A percentile compares a stretch with the other conserved stretches of the same genome.
phyloP scores from a whole-genome alignment of 2,329 filamentous ascomycete genomes.

The Phialophora expanda region DNA sequence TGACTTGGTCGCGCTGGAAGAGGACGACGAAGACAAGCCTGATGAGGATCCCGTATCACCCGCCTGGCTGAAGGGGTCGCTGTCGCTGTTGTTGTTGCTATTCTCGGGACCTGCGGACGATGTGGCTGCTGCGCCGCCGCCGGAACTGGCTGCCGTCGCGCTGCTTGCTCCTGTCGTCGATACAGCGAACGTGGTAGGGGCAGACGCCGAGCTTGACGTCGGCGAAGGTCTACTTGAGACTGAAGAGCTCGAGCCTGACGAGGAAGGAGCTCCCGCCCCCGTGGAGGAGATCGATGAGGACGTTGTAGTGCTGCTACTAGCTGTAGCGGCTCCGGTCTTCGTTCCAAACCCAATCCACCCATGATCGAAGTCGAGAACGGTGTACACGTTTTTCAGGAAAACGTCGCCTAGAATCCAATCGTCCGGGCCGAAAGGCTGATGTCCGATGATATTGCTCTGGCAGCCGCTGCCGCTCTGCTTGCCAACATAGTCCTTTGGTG shows the following conservation, averaged over 20 bases:
- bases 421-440: slow-evolving; percentile 65
- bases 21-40: not conserved
- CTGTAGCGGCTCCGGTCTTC: slow-evolving; percentile 19
- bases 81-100: slow-evolving; percentile 24
- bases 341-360: slow-evolving; percentile 45
- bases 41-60: slow-evolving; percentile 9
- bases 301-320: slow-evolving; percentile 57
- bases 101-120: slow-evolving; percentile 23
- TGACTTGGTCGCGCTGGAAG: not conserved
- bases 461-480: slow-evolving; percentile 48
- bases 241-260: slow-evolving; percentile 62
- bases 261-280: slow-evolving; percentile 65
- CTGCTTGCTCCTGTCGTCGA: slow-evolving; percentile 17
- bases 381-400: slow-evolving; percentile 89
- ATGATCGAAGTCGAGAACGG: slow-evolving; percentile 77
- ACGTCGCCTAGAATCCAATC: slow-evolving; percentile 84
- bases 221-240: slow-evolving; percentile 18
- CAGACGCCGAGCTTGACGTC: slow-evolving; percentile 15
- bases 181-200: slow-evolving; percentile 9
- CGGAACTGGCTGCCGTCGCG: slow-evolving; percentile 19
- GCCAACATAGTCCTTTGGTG: slow-evolving; percentile 72
- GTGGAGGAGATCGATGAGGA: slow-evolving; percentile 59
- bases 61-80: slow-evolving; percentile 30
- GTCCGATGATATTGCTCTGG: slow-evolving; percentile 75
- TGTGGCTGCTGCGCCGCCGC: slow-evolving; percentile 9